A percentile compares a stretch with the other conserved stretches of the same genome.
phyloP scores from a whole-genome alignment of 441 rosid genomes.

The Monsonia emarginata region DNA sequence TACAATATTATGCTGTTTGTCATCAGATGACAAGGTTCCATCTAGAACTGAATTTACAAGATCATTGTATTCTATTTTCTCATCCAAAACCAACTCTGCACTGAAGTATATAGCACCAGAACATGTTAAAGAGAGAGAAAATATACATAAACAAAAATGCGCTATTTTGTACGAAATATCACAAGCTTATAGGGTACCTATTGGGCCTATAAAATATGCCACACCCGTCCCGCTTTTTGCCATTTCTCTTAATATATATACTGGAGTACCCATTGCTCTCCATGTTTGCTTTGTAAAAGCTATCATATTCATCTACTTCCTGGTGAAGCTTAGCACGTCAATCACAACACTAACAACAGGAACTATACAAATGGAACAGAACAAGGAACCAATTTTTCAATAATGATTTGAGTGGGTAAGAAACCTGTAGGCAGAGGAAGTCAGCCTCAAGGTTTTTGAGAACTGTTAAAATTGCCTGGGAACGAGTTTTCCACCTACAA shows the following conservation, averaged over 20 bases:
- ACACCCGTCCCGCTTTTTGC: conserved; percentile 86
- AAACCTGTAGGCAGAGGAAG: conserved; percentile 83
- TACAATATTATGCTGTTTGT: conserved; percentile 22
- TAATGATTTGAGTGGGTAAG: neutral
- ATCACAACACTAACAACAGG: conserved; percentile 16
- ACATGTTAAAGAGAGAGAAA: conserved; percentile 7
- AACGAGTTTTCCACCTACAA: conserved; percentile 81
- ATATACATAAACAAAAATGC: neutral
- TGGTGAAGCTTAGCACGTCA: conserved; percentile 26
- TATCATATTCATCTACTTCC: conserved; percentile 82
- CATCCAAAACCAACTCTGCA: conserved; percentile 66
- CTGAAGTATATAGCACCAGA: conserved; percentile 36
- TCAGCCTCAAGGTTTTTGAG: conserved; percentile 51
- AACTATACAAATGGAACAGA: too few relatives aligned
- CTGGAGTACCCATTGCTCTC: conserved; percentile 58
- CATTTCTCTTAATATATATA: conserved; percentile 68
- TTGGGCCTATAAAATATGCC: conserved; percentile 66
- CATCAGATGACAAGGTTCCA: conserved; percentile 22
- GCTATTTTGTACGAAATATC: neutral
- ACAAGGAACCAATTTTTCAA: neutral
- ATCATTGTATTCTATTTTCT: conserved; percentile 79
- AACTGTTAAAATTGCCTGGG: conserved; percentile 53
- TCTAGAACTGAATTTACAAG: conserved; percentile 44
- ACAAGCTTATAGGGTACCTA: conserved; percentile 33
- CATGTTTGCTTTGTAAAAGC: conserved; percentile 55